Evolutionary conservation across 2,329 filamentous ascomycete species (phyloP), one percentile per base, ranked within the genome.

Genomic region (Mycosphaerella sp.): DNA sequence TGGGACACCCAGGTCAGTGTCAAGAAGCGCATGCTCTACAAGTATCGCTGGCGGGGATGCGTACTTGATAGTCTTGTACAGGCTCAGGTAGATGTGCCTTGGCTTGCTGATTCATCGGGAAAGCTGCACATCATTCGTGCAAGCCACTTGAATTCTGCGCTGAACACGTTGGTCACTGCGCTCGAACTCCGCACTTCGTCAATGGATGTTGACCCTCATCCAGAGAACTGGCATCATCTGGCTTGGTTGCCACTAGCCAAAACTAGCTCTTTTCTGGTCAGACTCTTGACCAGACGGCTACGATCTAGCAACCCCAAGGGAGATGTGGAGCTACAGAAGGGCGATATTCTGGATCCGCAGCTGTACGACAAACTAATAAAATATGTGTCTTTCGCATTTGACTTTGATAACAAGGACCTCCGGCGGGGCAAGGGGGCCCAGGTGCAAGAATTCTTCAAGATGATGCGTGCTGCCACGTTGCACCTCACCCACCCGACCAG

Each of bases 1-100:
- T 12, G 6, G 48, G 26, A 38, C 7, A 34, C 42, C 2, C 14
- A 17, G n/a, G 6, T 8, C 8, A 45, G 17, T 17, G 10, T 14
- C 10, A 4, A 9, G 32, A 56, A 55, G 42, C 14, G 38, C 5
- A 45, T 40, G 9, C 31, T 55, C 6, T 36, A 56, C 34, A 39
- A 26, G 12, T 60, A 61, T 48, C 50, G 55, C 8, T 66, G 64
- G 64, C 59, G 61, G 38, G 56, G 61, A 10, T 56, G 57, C 12
- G 17, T 66, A 1, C 46, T 66, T 7, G 39, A 46, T 9, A 44
- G 44, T 4, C 58, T 64, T 55, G 42, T 57, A 11, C 36, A 47
- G 4, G 21, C 14, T 4, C 59, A 60, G 29, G 26, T 60, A 6
- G 23, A 47, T 29, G 41, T 51, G 14, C 32, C 41, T 17, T 17